Base-by-base conservation (phyloP, 75 land plant species). In the Pinus taeda region DNA sequence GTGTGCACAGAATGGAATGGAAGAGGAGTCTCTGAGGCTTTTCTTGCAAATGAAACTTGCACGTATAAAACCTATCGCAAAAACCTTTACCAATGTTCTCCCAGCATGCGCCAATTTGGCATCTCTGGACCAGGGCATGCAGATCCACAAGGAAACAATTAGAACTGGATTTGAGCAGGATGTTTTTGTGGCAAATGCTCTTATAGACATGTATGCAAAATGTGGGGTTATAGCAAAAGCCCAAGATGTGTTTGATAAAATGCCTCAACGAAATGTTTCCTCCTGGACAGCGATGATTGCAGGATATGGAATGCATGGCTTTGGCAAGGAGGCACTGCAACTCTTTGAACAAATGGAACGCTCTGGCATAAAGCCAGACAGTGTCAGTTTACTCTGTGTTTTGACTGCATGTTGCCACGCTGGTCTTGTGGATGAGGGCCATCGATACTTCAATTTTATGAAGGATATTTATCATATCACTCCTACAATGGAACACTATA, bases 281-380 rank as follows among this genome's bases (percentile, higher is more conserved):
- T 74, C 81, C 21, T 79, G 81, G 81, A 79, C 78, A 15, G 37
- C 79, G 26, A 79, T 79, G 61, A 60, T 79, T 49, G 61, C 79
- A 60, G 79, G 64, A 6, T 79, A 79, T 49, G 61, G 64, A n/a
- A 58, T 76, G 78, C 78, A 76, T 24, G 81, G 81, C 30, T 39
- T 14, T 20, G 77, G 79, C 24, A 39, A 37, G 22, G 79, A 78
- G 24, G 24, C 82, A 3, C 24, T 78, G 2, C 22, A 18, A 15
- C 33, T 78, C 39, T 81, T 78, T 30, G 57, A 73, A 56, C 57
- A 57, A 14, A 81, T 81, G 82, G 39, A 37, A 30, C 18, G 6
- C 17, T 22, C 20, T 6, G 81, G 81, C 12, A 4, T 79, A 37
- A 57, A 36, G 7, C 80, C 82, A 18, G 59, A 81, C 65, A 22